A percentile compares a stretch with the other conserved stretches of the same genome.
phyloP scores from a whole-genome alignment of 2,329 filamentous ascomycete genomes.

The Graphilbum ipis-grandicollis region DNA sequence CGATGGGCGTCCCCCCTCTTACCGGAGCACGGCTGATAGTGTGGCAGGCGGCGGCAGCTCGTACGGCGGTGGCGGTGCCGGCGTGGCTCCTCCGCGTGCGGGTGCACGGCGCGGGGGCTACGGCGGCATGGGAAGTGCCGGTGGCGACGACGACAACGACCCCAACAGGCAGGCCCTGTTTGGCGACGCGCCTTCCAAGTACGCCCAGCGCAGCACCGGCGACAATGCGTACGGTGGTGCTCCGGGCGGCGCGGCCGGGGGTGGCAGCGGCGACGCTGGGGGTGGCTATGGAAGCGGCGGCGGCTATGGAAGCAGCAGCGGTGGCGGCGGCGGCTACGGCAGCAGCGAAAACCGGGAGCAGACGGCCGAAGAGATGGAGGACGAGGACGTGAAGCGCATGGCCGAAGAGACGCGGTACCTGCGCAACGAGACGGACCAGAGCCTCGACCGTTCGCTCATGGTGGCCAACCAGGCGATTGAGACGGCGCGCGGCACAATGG shows the following conservation, averaged over 20 bases:
- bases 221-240: conserved; percentile 21
- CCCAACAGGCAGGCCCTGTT: conserved; percentile 48
- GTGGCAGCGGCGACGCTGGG: background rate
- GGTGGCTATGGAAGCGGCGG: background rate
- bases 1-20: conserved; percentile 6
- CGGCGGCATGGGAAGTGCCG: conserved; percentile 34
- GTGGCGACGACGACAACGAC: conserved; percentile 22
- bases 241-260: background rate
- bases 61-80: conserved; percentile 13
- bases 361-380: conserved; percentile 65
- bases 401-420: conserved; percentile 60
- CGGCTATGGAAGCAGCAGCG: background rate
- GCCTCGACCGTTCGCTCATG: conserved; percentile 49
- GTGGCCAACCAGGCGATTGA: conserved; percentile 53
- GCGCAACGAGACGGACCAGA: conserved; percentile 45
- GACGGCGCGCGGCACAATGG: conserved; percentile 53
- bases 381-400: conserved; percentile 51
- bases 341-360: conserved; percentile 58
- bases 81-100: conserved; percentile 18
- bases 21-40: conserved; percentile 8
- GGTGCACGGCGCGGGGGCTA: conserved; percentile 35
- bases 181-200: conserved; percentile 30
- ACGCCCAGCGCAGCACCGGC: conserved; percentile 19
- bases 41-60: conserved; percentile 1
- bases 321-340: conserved; percentile 15